phyloP scores from a whole-genome alignment of 1,139 yeast genomes.

The Debaryomyces udenii region DNA sequence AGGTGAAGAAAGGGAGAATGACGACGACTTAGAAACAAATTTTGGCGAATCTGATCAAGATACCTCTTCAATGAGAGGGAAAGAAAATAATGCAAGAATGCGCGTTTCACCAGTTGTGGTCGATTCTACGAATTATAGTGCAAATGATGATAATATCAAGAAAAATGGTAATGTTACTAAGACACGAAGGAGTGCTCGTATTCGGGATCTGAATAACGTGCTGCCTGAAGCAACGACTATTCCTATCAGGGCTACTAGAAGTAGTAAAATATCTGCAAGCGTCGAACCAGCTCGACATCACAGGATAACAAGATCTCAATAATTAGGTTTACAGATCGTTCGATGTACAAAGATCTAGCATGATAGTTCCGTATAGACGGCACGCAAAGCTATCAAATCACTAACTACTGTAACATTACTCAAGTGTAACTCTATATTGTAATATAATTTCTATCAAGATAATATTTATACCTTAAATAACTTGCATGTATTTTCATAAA shows the following conservation, averaged over 20 bases:
- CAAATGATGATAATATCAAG: no score
- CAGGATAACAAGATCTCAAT: not conserved
- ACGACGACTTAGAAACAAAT: not conserved
- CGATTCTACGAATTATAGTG: no score
- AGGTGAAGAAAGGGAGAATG: slow-evolving; percentile 5
- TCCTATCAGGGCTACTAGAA: slow-evolving; percentile 2
- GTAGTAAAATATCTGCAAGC: slow-evolving; percentile 6
- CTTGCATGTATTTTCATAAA: slow-evolving; percentile 64
- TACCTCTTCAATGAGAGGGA: no score
- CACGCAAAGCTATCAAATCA: no score
- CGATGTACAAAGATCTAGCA: no score
- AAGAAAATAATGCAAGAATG: no score
- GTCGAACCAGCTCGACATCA: slow-evolving; percentile 5
- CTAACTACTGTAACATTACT: no score
- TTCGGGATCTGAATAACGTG: not conserved
- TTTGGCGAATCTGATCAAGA: not conserved
- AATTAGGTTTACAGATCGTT: no score
- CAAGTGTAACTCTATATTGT: slow-evolving; percentile 8
- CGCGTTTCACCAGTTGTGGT: no score
- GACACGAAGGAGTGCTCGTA: not conserved
- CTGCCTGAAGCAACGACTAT: not conserved
- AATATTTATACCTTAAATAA: slow-evolving; percentile 47
- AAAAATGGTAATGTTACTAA: not conserved
- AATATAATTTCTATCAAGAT: not conserved
- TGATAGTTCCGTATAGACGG: no score